Evolutionary conservation across 176 grass and related monocot genomes (phyloP), one percentile per base, ranked within the genome.

Genomic region (Oropetium thomaeum): DNA sequence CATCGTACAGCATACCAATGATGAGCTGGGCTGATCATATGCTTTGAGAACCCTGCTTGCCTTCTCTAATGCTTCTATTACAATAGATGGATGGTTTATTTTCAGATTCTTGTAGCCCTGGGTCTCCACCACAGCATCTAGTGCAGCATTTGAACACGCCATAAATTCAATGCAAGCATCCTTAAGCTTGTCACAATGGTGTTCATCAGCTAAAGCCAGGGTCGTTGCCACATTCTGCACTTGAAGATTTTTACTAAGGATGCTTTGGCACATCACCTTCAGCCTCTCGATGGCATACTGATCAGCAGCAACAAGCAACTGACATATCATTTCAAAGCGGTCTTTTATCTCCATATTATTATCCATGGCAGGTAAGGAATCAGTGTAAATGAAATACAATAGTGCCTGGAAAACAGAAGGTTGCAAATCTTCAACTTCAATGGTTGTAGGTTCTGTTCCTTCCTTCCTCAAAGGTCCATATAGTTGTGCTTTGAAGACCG

Each of bases 391-490:
- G 59, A 75, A 84, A 20, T 51, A 26, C 14, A 84, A 64, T 52
- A 84, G 48, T 1, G 52, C 60, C 49, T 15, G 60, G n/a, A 75
- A 83, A 57, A 84, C 73, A 30, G 15, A 0, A 8, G 73, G 34
- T 52, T 84, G 54, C 81, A 84, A 51, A 54, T 84, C 81, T 28
- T 39, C 7, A 5, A 84, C 81, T 28, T 39, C 7, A 5, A 84
- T 71, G 32, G 17, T 28, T 58, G 15, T 3, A 3, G 42, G 42
- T 3, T 14, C 55, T 29, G 11, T 58, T 27, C 47, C 59, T 0
- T 7, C 51, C 28, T 78, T 52, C 0, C 34, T 49, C 82, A 78
- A 78, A 22, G 59, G 19, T 10, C 82, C 64, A 52, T 53, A 53
- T 14, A 84, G 40, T 59, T 77, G 29, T 14, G 82, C 61, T 37